These are phyloP conservation scores for Cordyceps militaris DNA, from an alignment of 2,329 filamentous ascomycete species.

Conservation along the genomic window DNA sequence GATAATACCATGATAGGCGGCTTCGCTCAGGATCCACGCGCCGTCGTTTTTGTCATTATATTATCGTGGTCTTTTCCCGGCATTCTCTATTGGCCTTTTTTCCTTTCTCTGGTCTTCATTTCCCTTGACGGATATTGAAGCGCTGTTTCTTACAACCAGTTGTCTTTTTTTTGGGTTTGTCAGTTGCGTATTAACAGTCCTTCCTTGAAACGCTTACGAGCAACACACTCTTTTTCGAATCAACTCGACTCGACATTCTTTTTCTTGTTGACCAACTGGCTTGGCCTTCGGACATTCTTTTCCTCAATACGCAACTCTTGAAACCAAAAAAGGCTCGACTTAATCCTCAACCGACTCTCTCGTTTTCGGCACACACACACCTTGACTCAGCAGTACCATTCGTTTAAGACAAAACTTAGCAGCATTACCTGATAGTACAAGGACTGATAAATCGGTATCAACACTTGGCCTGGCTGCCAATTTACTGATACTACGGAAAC, in stretches of 20 bases:
- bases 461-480: constrained; percentile 10
- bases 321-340: background rate
- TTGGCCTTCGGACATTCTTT: constrained; percentile 52
- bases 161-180: background rate
- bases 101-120: background rate
- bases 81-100: background rate
- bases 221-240: constrained; percentile 16
- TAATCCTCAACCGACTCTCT: constrained; percentile 5
- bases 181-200: constrained; percentile 8
- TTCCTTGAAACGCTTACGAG: constrained; percentile 20
- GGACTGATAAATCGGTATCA: background rate
- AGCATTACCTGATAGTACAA: background rate
- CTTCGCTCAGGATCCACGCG: background rate
- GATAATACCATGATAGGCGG: background rate
- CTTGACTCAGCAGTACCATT: constrained; percentile 1
- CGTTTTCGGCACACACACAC: background rate
- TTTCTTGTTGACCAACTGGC: constrained; percentile 38
- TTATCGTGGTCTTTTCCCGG: constrained; percentile 7
- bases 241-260: constrained; percentile 29
- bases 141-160: constrained; percentile 7
- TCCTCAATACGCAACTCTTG: constrained; percentile 22
- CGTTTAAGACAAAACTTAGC: background rate
- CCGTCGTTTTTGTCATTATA: background rate
- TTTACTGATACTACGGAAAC: background rate
- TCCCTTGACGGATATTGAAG: background rate